Conservation (phyloP, 768 basidiomycete species). For the Clitopilus hobsonii region DNA sequence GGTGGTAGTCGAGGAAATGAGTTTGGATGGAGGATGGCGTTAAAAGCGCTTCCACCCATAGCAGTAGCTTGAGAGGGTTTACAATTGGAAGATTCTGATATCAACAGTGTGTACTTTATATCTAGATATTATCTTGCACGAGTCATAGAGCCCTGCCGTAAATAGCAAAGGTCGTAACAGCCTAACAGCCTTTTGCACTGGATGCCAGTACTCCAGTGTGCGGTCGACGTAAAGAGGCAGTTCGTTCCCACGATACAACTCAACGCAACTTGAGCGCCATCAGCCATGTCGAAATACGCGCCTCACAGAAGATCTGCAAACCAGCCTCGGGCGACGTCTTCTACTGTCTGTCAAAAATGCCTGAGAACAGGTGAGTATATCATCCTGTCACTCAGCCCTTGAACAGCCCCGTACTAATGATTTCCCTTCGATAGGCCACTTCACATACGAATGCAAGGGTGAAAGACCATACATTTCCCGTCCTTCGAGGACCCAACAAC, state of each 20-base stretch:
- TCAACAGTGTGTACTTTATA: too few species aligned
- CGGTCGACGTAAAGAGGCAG: not conserved
- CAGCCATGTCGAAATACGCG: constrained; percentile 72
- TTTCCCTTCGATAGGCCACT: constrained; percentile 66
- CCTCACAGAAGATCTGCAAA: constrained; percentile 63
- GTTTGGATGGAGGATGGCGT: constrained; percentile 30
- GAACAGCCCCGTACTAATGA: not conserved
- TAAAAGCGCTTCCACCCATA: constrained; percentile 76
- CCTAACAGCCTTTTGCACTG: too few species aligned
- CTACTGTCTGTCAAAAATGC: constrained; percentile 83
- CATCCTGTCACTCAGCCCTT: not conserved
- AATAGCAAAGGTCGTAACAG: not conserved
- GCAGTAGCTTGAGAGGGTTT: not conserved
- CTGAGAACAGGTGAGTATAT: constrained; percentile 53
- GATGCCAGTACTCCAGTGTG: too few species aligned
- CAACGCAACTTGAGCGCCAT: not conserved
- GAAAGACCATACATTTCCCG: constrained; percentile 78
- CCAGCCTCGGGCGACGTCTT: constrained; percentile 57
- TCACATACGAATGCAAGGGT: constrained; percentile 86
- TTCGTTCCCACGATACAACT: not conserved
- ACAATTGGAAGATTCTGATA: too few species aligned
- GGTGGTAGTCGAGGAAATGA: constrained; percentile 64
- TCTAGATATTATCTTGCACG: too few species aligned
- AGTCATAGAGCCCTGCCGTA: not conserved
- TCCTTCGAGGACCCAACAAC: constrained; percentile 83